A percentile compares a stretch with the other conserved stretches of the same genome.
phyloP scores from a whole-genome alignment of 1,284 basidiomycete genomes.

The Cutaneotrichosporon sp. region DNA sequence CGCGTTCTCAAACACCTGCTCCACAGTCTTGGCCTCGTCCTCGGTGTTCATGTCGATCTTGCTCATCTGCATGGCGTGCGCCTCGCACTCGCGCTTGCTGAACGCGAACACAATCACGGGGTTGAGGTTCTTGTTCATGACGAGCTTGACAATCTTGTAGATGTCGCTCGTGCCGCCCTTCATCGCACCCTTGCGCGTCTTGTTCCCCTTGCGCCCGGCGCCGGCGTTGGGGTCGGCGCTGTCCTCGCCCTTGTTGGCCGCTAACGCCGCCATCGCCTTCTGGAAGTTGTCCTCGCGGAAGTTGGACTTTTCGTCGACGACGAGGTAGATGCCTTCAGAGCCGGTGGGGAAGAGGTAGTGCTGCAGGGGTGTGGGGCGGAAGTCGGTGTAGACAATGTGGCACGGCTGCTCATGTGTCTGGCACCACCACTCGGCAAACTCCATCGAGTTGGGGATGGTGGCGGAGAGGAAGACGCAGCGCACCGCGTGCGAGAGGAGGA shows the following conservation, averaged over 20 bases:
- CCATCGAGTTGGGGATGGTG: slow-evolving; percentile 99
- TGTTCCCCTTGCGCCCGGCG: slow-evolving; percentile 77
- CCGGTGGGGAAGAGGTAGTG: slow-evolving; percentile 98
- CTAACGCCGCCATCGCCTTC: slow-evolving; percentile 94
- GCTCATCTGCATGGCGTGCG: slow-evolving; percentile 83
- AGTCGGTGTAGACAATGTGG: slow-evolving; percentile 99
- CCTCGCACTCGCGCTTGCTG: slow-evolving; percentile 97
- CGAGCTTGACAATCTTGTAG: slow-evolving; percentile 98
- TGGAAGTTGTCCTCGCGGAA: slow-evolving; percentile 98
- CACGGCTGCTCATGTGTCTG: slow-evolving; percentile 97
- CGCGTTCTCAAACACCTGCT: slow-evolving; percentile 91
- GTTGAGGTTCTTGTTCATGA: slow-evolving; percentile 97
- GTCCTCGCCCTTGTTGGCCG: slow-evolving; percentile 84
- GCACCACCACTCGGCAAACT: slow-evolving; percentile 99
- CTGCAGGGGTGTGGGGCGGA: slow-evolving; percentile 95
- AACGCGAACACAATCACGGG: slow-evolving; percentile 99
- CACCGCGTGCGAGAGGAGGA: slow-evolving; percentile 91
- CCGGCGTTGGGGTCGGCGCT: slow-evolving; percentile 79
- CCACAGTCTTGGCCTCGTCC: slow-evolving; percentile 87
- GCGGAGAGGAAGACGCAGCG: slow-evolving; percentile 99
- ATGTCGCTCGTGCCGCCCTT: slow-evolving; percentile 81
- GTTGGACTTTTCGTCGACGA: slow-evolving; percentile 95
- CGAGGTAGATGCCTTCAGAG: slow-evolving; percentile 94
- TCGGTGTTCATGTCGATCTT: slow-evolving; percentile 96
- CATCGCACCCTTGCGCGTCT: slow-evolving; percentile 85